Conservation (phyloP, 192 early-diverging fungal genomes). For the Physocladia obscura region DNA sequence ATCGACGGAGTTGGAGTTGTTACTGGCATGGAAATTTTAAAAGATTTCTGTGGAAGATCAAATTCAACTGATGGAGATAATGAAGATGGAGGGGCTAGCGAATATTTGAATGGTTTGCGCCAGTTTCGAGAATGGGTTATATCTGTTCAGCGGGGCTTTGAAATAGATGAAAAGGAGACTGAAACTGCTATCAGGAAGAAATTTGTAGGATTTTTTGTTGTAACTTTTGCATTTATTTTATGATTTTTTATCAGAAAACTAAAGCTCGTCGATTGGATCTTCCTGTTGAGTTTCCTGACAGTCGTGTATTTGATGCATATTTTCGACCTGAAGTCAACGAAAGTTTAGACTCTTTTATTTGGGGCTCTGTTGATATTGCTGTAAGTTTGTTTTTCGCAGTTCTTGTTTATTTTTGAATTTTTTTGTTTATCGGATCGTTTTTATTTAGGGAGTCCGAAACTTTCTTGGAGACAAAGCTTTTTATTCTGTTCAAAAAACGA, state of each 20-base stretch:
- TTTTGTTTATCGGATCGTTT: not conserved
- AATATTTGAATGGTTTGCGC: slow-evolving; percentile 38
- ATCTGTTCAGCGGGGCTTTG: slow-evolving; percentile 45
- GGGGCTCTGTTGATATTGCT: slow-evolving; percentile 65
- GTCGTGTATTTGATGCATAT: slow-evolving; percentile 77
- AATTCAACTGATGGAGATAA: slow-evolving; percentile 43
- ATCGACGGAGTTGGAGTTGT: slow-evolving; percentile 85
- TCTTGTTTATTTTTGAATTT: no score
- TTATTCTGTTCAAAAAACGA: slow-evolving; percentile 67
- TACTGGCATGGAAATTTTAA: slow-evolving; percentile 84
- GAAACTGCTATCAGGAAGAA: not conserved
- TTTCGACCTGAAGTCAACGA: slow-evolving; percentile 73
- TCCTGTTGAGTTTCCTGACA: slow-evolving; percentile 77
- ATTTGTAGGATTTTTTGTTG: not conserved
- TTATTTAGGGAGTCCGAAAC: slow-evolving; percentile 58
- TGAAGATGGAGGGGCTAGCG: slow-evolving; percentile 28
- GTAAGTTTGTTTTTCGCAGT: not conserved
- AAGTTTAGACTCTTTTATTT: slow-evolving; percentile 57
- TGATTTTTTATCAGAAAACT: slow-evolving; percentile 10
- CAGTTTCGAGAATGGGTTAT: slow-evolving; percentile 62
- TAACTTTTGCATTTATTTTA: not conserved
- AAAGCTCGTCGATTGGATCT: slow-evolving; percentile 66
- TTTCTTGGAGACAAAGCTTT: slow-evolving; percentile 62
- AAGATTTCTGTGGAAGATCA: slow-evolving; percentile 58
- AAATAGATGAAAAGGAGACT: not conserved